Percentiles rank a stretch among this genome's conserved stretches.
Evolutionary conservation across 768 basidiomycete species (phyloP).

Genomic region (Gloeostereum incarnatum): DNA sequence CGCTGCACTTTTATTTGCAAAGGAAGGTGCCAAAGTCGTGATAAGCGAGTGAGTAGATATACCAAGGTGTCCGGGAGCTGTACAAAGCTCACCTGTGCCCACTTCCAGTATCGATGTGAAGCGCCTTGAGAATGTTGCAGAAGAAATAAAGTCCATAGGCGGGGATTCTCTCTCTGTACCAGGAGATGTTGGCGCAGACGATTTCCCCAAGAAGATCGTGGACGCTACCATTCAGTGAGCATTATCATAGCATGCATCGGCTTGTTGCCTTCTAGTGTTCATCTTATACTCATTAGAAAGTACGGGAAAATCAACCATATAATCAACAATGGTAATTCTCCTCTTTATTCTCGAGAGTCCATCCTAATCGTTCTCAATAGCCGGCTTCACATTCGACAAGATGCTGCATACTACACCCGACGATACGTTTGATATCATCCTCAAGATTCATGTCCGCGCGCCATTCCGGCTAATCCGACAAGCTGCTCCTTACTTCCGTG

Average conservation of each 20-base stretch:
- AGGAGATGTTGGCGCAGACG: slow-evolving; percentile 77
- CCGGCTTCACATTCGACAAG: slow-evolving; percentile 76
- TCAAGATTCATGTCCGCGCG: slow-evolving; percentile 78
- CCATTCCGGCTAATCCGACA: slow-evolving; percentile 81
- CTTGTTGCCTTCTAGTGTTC: neutral
- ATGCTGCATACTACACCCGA: slow-evolving; percentile 87
- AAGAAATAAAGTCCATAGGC: slow-evolving; percentile 64
- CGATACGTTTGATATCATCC: slow-evolving; percentile 72
- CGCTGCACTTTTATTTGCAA: slow-evolving; percentile 68
- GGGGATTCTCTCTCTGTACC: slow-evolving; percentile 68
- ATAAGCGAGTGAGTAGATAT: slow-evolving; percentile 53
- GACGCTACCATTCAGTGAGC: slow-evolving; percentile 64
- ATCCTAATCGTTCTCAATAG: slow-evolving; percentile 17
- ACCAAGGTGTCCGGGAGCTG: neutral
- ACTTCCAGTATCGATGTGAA: slow-evolving; percentile 61
- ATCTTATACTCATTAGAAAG: slow-evolving; percentile 34
- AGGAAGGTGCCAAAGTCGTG: slow-evolving; percentile 82
- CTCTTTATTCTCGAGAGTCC: neutral
- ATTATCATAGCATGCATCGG: neutral
- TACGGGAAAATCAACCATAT: slow-evolving; percentile 86
- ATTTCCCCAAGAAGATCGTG: slow-evolving; percentile 73
- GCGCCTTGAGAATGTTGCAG: slow-evolving; percentile 55
- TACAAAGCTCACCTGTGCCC: neutral
- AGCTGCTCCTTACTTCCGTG: slow-evolving; percentile 77
- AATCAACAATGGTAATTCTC: slow-evolving; percentile 56